Percentiles rank a stretch among this genome's conserved stretches.
Conservation (phyloP, 1,284 basidiomycete genomes). For the Polyporus tsugae region DNA sequence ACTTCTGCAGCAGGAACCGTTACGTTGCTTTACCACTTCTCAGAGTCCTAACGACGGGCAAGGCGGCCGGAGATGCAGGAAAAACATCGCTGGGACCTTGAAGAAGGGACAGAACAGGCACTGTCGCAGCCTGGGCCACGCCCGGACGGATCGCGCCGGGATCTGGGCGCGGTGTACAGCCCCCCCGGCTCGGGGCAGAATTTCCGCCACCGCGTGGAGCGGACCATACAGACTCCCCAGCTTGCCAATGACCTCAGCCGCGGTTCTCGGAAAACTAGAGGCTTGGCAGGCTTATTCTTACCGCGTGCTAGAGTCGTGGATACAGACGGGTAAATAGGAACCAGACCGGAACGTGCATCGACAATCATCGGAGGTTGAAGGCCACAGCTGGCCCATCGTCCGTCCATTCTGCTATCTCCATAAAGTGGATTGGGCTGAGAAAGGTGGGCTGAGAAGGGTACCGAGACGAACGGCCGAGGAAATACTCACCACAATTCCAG, state of each 20-base stretch:
- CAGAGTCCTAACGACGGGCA: not conserved
- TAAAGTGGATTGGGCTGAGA: not conserved
- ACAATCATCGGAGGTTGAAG: not conserved
- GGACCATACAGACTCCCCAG: not conserved
- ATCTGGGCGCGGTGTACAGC: conserved; percentile 19
- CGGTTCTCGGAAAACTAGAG: not conserved
- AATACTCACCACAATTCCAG: conserved; percentile 7
- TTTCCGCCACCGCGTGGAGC: not conserved
- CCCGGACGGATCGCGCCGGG: conserved; percentile 16
- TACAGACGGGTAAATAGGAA: not conserved
- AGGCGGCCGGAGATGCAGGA: not conserved
- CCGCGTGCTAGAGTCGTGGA: not conserved
- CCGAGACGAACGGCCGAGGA: not conserved
- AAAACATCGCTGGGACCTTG: not conserved
- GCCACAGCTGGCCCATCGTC: not conserved
- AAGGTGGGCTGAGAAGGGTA: not conserved
- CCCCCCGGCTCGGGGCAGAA: conserved; percentile 6
- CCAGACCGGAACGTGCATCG: not conserved
- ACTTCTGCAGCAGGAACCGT: conserved; percentile 1
- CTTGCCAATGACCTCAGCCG: not conserved
- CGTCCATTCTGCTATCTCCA: conserved; percentile 2
- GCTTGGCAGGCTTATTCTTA: not conserved
- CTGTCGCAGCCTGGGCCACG: not conserved
- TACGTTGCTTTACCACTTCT: not conserved
- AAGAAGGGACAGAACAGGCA: not conserved